phyloP scores from a whole-genome alignment of 352 stramenopile genomes.

The Pythium folliculosum region DNA sequence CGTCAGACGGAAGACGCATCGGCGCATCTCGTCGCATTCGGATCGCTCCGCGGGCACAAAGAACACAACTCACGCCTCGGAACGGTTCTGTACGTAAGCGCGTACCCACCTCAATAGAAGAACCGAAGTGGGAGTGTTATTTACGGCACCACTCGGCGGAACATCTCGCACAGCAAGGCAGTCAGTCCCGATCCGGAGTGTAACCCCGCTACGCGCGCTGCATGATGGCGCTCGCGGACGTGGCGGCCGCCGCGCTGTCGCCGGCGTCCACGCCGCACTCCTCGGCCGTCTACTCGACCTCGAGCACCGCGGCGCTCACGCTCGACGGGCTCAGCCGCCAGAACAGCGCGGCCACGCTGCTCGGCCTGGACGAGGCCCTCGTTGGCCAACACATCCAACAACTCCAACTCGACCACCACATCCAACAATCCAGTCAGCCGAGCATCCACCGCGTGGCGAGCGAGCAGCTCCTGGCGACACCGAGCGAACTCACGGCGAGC shows the following conservation, averaged over 20 bases:
- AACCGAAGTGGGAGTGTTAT: background rate
- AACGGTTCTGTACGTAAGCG: conserved; percentile 1
- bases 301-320: conserved; percentile 15
- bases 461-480: conserved; percentile 21
- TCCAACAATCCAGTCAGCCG: background rate
- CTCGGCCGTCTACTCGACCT: conserved; percentile 20
- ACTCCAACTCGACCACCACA: background rate
- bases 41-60: background rate
- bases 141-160: background rate
- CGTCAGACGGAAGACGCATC: conserved; percentile 1
- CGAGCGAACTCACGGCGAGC: conserved; percentile 15
- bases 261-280: conserved; percentile 13
- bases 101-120: conserved; percentile 15
- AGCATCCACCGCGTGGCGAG: conserved; percentile 24
- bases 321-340: conserved; percentile 18
- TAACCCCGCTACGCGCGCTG: background rate
- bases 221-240: conserved; percentile 13
- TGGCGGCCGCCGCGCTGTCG: background rate
- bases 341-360: conserved; percentile 11
- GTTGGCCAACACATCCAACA: background rate
- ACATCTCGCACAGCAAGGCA: background rate
- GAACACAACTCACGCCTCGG: background rate
- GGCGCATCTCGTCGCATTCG: background rate
- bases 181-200: background rate
- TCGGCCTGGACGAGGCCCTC: conserved; percentile 5